These are phyloP conservation scores for Pseudocercospora cruenta DNA, from an alignment of 2,329 filamentous ascomycete genomes.

Conservation along the genomic window DNA sequence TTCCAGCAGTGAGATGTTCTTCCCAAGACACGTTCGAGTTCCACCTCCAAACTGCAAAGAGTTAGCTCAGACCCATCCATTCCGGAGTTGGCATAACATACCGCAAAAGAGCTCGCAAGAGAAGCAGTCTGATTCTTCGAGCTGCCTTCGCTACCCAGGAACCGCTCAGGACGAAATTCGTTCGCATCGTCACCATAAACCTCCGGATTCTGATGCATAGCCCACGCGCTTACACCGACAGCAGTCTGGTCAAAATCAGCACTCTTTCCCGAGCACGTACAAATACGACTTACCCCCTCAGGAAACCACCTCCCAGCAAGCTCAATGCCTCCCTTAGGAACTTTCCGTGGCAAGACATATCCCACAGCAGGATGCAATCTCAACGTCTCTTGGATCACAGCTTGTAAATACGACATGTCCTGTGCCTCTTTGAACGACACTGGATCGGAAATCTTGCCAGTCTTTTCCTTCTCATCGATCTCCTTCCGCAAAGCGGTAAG, in stretches of 20 bases:
- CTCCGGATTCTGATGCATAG: conserved; percentile 45
- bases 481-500: conserved; percentile 40
- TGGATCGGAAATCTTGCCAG: conserved; percentile 36
- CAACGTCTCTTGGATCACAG: conserved; percentile 17
- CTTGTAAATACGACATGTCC: conserved; percentile 24
- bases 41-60: conserved; percentile 34
- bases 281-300: conserved; percentile 24
- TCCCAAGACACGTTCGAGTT: conserved; percentile 41
- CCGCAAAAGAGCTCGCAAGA: conserved; percentile 10
- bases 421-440: conserved; percentile 39
- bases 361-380: conserved; percentile 35
- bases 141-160: conserved; percentile 39
- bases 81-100: not conserved
- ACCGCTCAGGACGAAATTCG: conserved; percentile 51
- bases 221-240: conserved; percentile 19
- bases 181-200: conserved; percentile 50
- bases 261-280: no score
- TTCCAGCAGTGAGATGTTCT: conserved; percentile 35
- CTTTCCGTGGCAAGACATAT: conserved; percentile 43
- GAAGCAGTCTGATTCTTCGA: not conserved
- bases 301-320: conserved; percentile 43
- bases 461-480: conserved; percentile 33
- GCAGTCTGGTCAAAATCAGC: not conserved
- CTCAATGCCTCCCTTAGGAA: conserved; percentile 42
- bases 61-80: not conserved